A percentile compares a stretch with the other conserved stretches of the same genome.
phyloP scores from a whole-genome alignment of 2,329 filamentous ascomycete species.

The Pestalotiopsis sp. region DNA sequence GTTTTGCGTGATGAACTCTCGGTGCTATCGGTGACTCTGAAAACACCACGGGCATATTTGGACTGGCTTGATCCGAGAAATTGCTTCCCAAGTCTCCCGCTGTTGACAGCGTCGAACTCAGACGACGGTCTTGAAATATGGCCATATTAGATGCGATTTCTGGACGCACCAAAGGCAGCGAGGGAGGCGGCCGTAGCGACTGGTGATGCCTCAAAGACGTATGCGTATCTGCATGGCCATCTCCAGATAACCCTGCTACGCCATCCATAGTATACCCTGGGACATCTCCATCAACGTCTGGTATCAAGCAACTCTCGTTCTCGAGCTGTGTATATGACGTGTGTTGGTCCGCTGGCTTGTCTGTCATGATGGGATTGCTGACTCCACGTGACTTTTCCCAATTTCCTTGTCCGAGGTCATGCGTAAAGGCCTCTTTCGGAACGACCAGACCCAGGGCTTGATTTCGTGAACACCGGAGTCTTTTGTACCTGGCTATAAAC shows the following conservation, averaged over 20 bases:
- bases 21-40: constrained; percentile 26
- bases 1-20: constrained; percentile 19
- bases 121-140: constrained; percentile 40
- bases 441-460: constrained; percentile 12
- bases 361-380: constrained; percentile 22
- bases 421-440: constrained; percentile 15
- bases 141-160: constrained; percentile 42
- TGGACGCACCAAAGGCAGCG: constrained; percentile 51
- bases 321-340: constrained; percentile 16
- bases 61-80: constrained; percentile 51
- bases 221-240: constrained; percentile 20
- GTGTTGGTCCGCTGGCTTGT: constrained; percentile 27
- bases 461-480: constrained; percentile 19
- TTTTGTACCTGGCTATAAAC: constrained; percentile 17
- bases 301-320: constrained; percentile 11
- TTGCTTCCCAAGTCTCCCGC: constrained; percentile 35
- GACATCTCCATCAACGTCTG: constrained; percentile 11
- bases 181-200: constrained; percentile 41
- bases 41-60: constrained; percentile 42
- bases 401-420: constrained; percentile 14
- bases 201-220: constrained; percentile 29
- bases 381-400: constrained; percentile 32
- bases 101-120: constrained; percentile 32
- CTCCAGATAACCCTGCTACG: constrained; percentile 13
- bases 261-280: constrained; percentile 14